Conservation (phyloP, 1,284 basidiomycete genomes). For the Cystobasidiaceae sp. region DNA sequence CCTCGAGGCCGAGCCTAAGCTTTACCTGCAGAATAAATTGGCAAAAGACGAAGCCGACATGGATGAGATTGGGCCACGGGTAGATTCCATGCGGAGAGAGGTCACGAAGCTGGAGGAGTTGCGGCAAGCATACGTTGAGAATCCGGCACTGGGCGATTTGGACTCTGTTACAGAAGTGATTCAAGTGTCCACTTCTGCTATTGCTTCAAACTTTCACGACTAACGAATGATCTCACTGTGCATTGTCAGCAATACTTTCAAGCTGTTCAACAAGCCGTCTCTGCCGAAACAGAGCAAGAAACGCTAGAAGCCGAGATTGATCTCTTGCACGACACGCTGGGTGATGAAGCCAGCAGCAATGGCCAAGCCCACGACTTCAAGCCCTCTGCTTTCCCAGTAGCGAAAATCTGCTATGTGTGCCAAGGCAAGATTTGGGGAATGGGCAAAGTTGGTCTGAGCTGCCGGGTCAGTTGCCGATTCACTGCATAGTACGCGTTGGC, state of each 20-base stretch:
- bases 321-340: conserved; percentile 11
- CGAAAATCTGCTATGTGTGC: conserved; percentile 25
- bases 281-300: conserved; percentile 10
- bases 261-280: conserved; percentile 7
- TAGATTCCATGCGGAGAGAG: conserved; percentile 9
- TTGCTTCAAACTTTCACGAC: not conserved
- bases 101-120: conserved; percentile 24
- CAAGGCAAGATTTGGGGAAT: conserved; percentile 28
- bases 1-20: conserved; percentile 24
- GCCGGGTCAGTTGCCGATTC: not conserved
- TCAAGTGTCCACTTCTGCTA: not conserved
- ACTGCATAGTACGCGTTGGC: not conserved
- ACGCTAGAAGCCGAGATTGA: conserved; percentile 21
- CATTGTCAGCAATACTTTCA: conserved; percentile 17
- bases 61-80: conserved; percentile 3
- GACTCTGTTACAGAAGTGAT: conserved; percentile 18
- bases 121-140: conserved; percentile 15
- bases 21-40: conserved; percentile 30
- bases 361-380: conserved; percentile 27
- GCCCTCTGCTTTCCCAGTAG: conserved; percentile 22
- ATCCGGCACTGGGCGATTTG: conserved; percentile 26
- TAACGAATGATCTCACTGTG: not conserved
- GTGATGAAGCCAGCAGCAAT: not conserved
- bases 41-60: conserved; percentile 7
- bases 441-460: conserved; percentile 26